Evolutionary conservation across 768 basidiomycete genomes (phyloP).

Genomic region (Boletus eberwhitei): DNA sequence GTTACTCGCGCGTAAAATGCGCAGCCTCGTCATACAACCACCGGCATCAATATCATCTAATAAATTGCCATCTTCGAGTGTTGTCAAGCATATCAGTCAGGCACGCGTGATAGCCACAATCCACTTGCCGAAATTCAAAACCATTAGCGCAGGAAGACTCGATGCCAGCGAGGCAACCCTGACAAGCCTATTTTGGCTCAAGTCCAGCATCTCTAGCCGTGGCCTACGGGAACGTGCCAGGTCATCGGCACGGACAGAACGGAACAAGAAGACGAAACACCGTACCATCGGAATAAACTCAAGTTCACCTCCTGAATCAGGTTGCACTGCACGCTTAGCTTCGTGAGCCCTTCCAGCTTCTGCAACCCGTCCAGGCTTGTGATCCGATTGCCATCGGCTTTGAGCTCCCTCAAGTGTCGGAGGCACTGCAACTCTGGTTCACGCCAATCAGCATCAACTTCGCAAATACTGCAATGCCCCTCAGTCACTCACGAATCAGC

Average conservation of each 20-base stretch:
- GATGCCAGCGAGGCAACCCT: slow-evolving; percentile 57
- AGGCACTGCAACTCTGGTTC: slow-evolving; percentile 76
- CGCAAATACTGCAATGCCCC: background rate
- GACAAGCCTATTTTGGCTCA: slow-evolving; percentile 71
- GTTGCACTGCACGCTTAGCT: slow-evolving; percentile 81
- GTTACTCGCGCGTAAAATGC: slow-evolving; percentile 81
- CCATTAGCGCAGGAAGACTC: slow-evolving; percentile 55
- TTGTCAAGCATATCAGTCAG: slow-evolving; percentile 16
- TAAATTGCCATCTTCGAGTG: slow-evolving; percentile 66
- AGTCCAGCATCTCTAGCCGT: slow-evolving; percentile 76
- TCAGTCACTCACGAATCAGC: slow-evolving; percentile 64
- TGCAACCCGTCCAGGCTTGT: slow-evolving; percentile 70
- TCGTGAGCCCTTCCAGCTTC: slow-evolving; percentile 75
- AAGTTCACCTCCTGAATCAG: slow-evolving; percentile 61
- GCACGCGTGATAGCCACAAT: slow-evolving; percentile 10
- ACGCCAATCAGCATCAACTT: slow-evolving; percentile 9
- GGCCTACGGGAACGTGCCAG: slow-evolving; percentile 33
- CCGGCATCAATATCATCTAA: slow-evolving; percentile 54
- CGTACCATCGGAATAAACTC: slow-evolving; percentile 60
- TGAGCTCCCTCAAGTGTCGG: slow-evolving; percentile 82
- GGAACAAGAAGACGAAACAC: slow-evolving; percentile 1
- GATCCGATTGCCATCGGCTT: slow-evolving; percentile 85
- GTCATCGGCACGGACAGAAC: slow-evolving; percentile 9
- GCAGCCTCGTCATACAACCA: slow-evolving; percentile 61
- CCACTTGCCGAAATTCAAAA: slow-evolving; percentile 80